Evolutionary conservation across 148 eudicot species (phyloP).

Genomic region (Limonium bicolor): DNA sequence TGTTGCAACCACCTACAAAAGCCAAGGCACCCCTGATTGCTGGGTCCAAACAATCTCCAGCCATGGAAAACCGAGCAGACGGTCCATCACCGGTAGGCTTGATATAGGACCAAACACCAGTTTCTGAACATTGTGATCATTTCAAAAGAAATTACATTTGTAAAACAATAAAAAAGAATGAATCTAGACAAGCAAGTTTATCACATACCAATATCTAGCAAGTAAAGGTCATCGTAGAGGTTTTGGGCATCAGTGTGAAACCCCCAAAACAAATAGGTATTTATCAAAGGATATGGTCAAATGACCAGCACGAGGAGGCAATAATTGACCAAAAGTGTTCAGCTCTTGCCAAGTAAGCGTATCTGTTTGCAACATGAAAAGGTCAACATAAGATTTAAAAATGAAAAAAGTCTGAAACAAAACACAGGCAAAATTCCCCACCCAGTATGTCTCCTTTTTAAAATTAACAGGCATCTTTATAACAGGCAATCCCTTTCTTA

Average conservation of each 20-base stretch:
- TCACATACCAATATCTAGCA: constrained; percentile 72
- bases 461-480: too few species aligned
- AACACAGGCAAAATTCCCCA: too few species aligned
- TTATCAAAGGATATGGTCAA: constrained; percentile 62
- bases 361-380: constrained; percentile 27
- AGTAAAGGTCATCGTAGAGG: constrained; percentile 64
- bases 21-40: constrained; percentile 50
- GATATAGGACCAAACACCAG: constrained; percentile 60
- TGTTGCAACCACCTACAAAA: constrained; percentile 86
- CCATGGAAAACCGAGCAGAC: constrained; percentile 90
- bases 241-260: constrained; percentile 80
- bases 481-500: too few species aligned
- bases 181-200: neutral
- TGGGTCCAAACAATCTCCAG: constrained; percentile 85
- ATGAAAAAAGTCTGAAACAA: too few species aligned
- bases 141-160: neutral
- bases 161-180: neutral
- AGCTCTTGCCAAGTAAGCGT: constrained; percentile 76
- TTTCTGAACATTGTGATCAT: constrained; percentile 25
- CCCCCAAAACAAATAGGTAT: constrained; percentile 82
- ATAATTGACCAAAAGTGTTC: constrained; percentile 57
- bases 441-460: too few species aligned
- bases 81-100: constrained; percentile 61
- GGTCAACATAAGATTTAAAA: too few species aligned
- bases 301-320: constrained; percentile 96